Percentiles rank a stretch among this genome's conserved stretches.
phyloP scores from a whole-genome alignment of 2,329 filamentous ascomycete genomes.

The Apiospora aurea region DNA sequence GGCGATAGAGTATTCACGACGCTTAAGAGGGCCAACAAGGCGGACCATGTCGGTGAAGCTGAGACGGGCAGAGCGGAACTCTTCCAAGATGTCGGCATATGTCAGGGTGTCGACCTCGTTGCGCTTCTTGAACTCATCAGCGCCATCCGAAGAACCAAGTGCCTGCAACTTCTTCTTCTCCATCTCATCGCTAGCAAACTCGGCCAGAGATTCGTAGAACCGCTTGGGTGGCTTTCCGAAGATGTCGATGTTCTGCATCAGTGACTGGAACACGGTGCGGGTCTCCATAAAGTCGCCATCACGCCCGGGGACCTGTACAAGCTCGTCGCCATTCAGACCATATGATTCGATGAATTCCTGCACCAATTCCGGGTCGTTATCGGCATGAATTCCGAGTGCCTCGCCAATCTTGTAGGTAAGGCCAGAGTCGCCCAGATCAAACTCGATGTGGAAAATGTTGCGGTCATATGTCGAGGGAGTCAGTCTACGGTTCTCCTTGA shows the following conservation, averaged over 20 bases:
- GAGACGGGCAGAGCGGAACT: constrained; percentile 89
- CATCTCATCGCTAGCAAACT: constrained; percentile 81
- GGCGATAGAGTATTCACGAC: constrained; percentile 98
- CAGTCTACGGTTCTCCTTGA: constrained; percentile 94
- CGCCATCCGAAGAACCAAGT: constrained; percentile 80
- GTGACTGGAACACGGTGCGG: constrained; percentile 89
- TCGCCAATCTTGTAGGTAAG: constrained; percentile 97
- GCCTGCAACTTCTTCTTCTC: constrained; percentile 83
- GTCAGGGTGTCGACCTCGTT: constrained; percentile 91
- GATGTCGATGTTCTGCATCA: constrained; percentile 93
- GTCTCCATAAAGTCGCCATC: constrained; percentile 83
- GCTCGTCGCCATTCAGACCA: constrained; percentile 78
- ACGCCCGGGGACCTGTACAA: constrained; percentile 90
- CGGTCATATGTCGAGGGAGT: constrained; percentile 90
- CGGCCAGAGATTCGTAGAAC: constrained; percentile 92
- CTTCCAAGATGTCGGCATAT: constrained; percentile 87
- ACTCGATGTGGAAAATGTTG: constrained; percentile 99
- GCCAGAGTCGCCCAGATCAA: constrained; percentile 89
- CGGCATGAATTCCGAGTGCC: constrained; percentile 93
- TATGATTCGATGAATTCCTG: constrained; percentile 89
- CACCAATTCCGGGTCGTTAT: constrained; percentile 85
- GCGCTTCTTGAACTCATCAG: constrained; percentile 89
- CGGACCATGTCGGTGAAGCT: constrained; percentile 86
- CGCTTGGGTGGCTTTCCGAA: constrained; percentile 96
- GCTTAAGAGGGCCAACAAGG: constrained; percentile 91